A percentile compares a stretch with the other conserved stretches of the same genome.
Evolutionary conservation across 331 rosid species (phyloP).

Genomic region (Cydonia oblonga): DNA sequence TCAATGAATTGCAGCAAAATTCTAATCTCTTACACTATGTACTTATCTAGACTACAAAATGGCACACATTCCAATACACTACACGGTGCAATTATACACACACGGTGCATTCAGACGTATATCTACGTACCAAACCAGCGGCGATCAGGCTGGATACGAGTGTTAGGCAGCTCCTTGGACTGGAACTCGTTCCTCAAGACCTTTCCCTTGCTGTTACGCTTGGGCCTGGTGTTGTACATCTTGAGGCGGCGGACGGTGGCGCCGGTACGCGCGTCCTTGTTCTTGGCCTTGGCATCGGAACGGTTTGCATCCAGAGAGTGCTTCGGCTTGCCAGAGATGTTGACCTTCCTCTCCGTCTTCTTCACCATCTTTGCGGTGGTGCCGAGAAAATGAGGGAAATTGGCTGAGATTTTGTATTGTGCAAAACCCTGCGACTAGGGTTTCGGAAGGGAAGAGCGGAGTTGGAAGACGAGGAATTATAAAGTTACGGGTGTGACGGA

Average conservation of each 20-base stretch:
- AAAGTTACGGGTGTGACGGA: background rate
- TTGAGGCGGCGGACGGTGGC: conserved; percentile 85
- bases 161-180: conserved; percentile 60
- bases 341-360: conserved; percentile 56
- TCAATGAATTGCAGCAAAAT: background rate
- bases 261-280: conserved; percentile 39
- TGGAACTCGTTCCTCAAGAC: conserved; percentile 45
- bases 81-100: background rate
- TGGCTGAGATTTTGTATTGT: too few species aligned
- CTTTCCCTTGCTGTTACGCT: conserved; percentile 51
- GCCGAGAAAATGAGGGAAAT: background rate
- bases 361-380: conserved; percentile 38
- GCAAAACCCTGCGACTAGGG: conserved; percentile 7
- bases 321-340: conserved; percentile 79
- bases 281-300: conserved; percentile 16
- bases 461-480: background rate
- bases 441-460: background rate
- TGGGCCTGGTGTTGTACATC: conserved; percentile 73
- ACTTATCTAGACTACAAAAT: too few species aligned
- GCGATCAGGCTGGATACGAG: conserved; percentile 79
- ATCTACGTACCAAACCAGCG: conserved; percentile 65
- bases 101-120: background rate
- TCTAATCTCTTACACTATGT: background rate
- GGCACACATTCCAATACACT: too few species aligned
- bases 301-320: conserved; percentile 83